Base-by-base conservation (phyloP, 116 monocot species). In the Iris pallida region DNA sequence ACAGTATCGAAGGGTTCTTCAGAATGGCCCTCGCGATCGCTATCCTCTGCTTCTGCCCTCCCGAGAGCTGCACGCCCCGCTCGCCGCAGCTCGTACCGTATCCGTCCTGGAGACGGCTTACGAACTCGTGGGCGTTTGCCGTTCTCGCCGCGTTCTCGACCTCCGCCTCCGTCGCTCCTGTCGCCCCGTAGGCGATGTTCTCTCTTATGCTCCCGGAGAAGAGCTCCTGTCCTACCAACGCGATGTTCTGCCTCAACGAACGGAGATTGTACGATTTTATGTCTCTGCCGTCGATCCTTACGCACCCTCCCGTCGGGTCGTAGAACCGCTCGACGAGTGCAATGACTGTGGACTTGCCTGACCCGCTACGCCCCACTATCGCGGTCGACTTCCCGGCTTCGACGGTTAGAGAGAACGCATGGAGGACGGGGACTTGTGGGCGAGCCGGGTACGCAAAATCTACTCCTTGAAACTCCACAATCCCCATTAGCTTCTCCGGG, bases 321-420 rank as follows among this genome's bases (percentile, higher is more conserved):
- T 90, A 90, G 75, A 90, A 90, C 47, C 90, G 18, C 63, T 90
- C 90, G 48, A 86, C 78, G n/a, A 90, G 75, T 6, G 76, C 80
- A 45, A 90, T 80, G 51, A 86, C 57, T 11, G 90, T 90, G 1
- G 85, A 85, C 55, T 89, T 89, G 6, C 89, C 89, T 0, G 85
- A 89, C 2, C 89, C 89, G 44, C 90, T 85, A 12, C 77, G 80
- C 44, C 90, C 90, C 1, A 90, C 86, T 11, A 90, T 53, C 8
- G 90, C 90, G 5, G 74, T 79, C 3, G 90, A 90, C 4, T 78
- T 79, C 5, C 83, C 81, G 11, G 86, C 56, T 54, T 75, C 53
- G 16, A 90, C 74, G 16, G 18, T 51, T 7, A 90, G 68, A 6
- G 86, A 79, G 63, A 90, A 81, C 0, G 69, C 62, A 1, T 6